Percentiles rank a stretch among this genome's conserved stretches.
Conservation (phyloP, 2,329 filamentous ascomycete species). For the Alternaria ethzedia region DNA sequence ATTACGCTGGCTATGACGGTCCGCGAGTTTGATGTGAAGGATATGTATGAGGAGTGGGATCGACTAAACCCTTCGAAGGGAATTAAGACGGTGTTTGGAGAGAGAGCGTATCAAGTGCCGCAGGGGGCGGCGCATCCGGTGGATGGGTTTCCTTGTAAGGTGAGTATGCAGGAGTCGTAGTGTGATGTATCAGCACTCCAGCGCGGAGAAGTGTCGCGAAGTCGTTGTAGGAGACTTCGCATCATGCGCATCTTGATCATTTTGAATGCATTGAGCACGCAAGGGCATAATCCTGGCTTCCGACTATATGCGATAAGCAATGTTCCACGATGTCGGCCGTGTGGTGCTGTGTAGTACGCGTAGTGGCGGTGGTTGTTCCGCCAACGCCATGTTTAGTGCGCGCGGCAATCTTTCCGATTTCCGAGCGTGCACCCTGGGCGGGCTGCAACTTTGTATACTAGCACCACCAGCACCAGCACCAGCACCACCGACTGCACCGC, state of each 20-base stretch:
- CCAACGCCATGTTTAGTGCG: constrained; percentile 15
- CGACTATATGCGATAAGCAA: neutral
- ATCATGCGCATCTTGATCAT: neutral
- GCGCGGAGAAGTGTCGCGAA: too few species aligned
- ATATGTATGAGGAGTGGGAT: constrained; percentile 25
- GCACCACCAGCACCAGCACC: neutral
- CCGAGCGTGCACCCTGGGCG: neutral
- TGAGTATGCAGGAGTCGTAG: neutral
- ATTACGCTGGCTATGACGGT: constrained; percentile 18
- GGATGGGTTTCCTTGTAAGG: constrained; percentile 48
- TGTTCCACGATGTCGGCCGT: neutral
- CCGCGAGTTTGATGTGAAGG: constrained; percentile 25
- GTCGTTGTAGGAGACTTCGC: neutral
- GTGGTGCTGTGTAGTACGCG: neutral
- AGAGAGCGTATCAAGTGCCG: constrained; percentile 19
- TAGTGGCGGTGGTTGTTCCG: constrained; percentile 6
- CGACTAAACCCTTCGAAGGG: neutral
- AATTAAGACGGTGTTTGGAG: constrained; percentile 4
- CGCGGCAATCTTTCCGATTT: constrained; percentile 10
- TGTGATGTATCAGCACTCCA: neutral
- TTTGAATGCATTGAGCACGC: neutral
- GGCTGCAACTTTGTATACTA: neutral
- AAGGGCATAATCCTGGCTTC: too few species aligned
- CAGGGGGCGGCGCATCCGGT: constrained; percentile 23
- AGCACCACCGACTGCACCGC: neutral